Conservation (phyloP, 2,329 filamentous ascomycete species). For the Colletotrichum tanaceti region DNA sequence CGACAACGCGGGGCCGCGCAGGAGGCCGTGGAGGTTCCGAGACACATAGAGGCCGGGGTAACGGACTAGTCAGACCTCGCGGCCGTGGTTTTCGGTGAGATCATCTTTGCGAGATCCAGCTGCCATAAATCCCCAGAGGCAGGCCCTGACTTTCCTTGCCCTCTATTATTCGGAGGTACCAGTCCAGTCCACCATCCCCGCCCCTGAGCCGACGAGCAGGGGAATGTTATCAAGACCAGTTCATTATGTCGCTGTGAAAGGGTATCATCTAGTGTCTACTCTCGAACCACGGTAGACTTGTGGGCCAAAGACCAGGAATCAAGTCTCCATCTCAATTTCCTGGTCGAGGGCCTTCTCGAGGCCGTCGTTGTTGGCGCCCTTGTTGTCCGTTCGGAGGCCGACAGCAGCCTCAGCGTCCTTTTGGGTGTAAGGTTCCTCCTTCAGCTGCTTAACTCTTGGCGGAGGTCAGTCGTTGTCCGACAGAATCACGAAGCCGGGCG, state of each 20-base stretch:
- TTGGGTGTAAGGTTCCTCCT: slow-evolving; percentile 87
- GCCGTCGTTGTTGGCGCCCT: slow-evolving; percentile 47
- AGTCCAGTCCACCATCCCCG: not conserved
- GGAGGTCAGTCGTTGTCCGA: slow-evolving; percentile 14
- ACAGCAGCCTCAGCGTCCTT: slow-evolving; percentile 85
- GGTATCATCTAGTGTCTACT: slow-evolving; percentile 36
- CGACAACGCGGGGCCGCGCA: slow-evolving; percentile 47
- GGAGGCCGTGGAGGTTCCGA: slow-evolving; percentile 46
- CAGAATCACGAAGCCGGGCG: not conserved
- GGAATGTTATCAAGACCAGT: slow-evolving; percentile 18
- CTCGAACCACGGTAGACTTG: slow-evolving; percentile 14
- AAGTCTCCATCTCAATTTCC: slow-evolving; percentile 54
- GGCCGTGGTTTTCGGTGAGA: slow-evolving; percentile 58
- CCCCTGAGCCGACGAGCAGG: not conserved
- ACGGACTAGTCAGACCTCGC: slow-evolving; percentile 59
- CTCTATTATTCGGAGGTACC: not conserved
- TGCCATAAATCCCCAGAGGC: not conserved
- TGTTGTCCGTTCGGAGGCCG: slow-evolving; percentile 78
- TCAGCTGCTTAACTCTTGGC: slow-evolving; percentile 79
- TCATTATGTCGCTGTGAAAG: slow-evolving; percentile 30
- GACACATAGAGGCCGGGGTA: slow-evolving; percentile 55
- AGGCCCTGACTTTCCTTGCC: not conserved
- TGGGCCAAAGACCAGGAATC: slow-evolving; percentile 12
- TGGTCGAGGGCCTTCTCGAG: slow-evolving; percentile 44
- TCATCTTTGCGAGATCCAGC: not conserved